Evolutionary conservation across 2,329 filamentous ascomycete genomes (phyloP).

Genomic region (Catunica adiposa): DNA sequence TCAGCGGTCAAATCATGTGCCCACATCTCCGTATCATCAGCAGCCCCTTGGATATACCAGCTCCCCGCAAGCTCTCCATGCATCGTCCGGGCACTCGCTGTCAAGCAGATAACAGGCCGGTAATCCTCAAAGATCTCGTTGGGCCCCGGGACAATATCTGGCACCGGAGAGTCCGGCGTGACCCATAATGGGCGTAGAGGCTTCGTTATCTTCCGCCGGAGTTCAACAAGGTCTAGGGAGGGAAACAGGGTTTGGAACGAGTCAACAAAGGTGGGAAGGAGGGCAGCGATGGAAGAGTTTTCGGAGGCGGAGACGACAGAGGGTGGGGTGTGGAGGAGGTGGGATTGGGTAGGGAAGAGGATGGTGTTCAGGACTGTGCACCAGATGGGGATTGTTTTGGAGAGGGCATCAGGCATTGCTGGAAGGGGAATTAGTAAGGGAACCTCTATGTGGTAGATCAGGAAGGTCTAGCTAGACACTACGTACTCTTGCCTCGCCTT

Average conservation of each 20-base stretch:
- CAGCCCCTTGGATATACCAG: conserved; percentile 78
- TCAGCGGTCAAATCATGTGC: conserved; percentile 59
- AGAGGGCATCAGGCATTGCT: conserved; percentile 86
- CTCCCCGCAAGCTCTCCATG: conserved; percentile 45
- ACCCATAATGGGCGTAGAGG: conserved; percentile 69
- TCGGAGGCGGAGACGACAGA: conserved; percentile 59
- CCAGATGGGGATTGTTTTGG: conserved; percentile 91
- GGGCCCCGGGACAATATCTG: conserved; percentile 16
- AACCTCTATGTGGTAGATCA: not conserved
- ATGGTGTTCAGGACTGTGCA: conserved; percentile 68
- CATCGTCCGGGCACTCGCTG: conserved; percentile 55
- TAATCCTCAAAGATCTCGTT: conserved; percentile 36
- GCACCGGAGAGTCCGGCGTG: conserved; percentile 46
- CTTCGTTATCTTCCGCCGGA: conserved; percentile 44
- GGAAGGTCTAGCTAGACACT: too few species aligned
- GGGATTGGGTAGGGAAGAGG: conserved; percentile 47
- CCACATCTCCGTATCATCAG: conserved; percentile 92
- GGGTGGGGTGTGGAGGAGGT: conserved; percentile 52
- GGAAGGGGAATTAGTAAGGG: conserved; percentile 12
- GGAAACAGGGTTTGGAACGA: conserved; percentile 36
- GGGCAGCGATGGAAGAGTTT: conserved; percentile 56
- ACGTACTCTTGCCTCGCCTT: conserved; percentile 64
- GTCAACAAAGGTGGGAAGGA: conserved; percentile 38
- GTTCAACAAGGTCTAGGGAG: conserved; percentile 34
- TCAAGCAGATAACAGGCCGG: conserved; percentile 68